These are phyloP conservation scores for Byssochlamys sp. DNA, from an alignment of 2,329 filamentous ascomycete genomes.

Conservation along the genomic window DNA sequence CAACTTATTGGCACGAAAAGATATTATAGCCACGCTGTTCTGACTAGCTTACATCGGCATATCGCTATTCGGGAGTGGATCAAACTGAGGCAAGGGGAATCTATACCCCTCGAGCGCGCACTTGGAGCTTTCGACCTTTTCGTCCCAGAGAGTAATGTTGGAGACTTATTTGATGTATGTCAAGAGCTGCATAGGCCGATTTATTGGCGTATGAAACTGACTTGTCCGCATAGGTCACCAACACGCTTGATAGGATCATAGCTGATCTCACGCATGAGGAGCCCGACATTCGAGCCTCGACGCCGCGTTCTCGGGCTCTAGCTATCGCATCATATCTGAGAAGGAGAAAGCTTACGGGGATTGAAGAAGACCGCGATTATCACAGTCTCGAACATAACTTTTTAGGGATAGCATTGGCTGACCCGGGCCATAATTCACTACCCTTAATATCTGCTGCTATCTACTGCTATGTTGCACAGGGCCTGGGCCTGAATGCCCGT, in stretches of 20 bases:
- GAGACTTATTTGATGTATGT: conserved; percentile 64
- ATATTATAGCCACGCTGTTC: conserved; percentile 63
- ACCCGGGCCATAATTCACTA: conserved; percentile 64
- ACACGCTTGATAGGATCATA: conserved; percentile 57
- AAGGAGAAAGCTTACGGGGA: conserved; percentile 58
- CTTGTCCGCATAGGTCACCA: conserved; percentile 45
- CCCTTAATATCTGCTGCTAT: conserved; percentile 81
- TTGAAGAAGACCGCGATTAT: conserved; percentile 60
- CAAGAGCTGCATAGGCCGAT: neutral
- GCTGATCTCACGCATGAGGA: conserved; percentile 45
- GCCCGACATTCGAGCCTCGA: conserved; percentile 46
- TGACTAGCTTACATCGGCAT: conserved; percentile 71
- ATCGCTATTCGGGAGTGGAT: conserved; percentile 72
- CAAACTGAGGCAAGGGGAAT: conserved; percentile 42
- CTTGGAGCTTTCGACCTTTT: conserved; percentile 85
- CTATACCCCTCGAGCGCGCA: conserved; percentile 59
- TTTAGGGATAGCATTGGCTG: conserved; percentile 68
- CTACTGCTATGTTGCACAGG: conserved; percentile 67
- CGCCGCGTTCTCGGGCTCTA: conserved; percentile 58
- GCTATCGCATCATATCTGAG: conserved; percentile 61
- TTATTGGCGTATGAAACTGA: neutral
- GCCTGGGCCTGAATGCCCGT: conserved; percentile 64
- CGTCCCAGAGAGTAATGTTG: conserved; percentile 59
- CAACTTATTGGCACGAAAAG: conserved; percentile 31
- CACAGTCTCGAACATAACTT: conserved; percentile 78